phyloP scores from a whole-genome alignment of 805 yeast species.

The Ogataea corticis region DNA sequence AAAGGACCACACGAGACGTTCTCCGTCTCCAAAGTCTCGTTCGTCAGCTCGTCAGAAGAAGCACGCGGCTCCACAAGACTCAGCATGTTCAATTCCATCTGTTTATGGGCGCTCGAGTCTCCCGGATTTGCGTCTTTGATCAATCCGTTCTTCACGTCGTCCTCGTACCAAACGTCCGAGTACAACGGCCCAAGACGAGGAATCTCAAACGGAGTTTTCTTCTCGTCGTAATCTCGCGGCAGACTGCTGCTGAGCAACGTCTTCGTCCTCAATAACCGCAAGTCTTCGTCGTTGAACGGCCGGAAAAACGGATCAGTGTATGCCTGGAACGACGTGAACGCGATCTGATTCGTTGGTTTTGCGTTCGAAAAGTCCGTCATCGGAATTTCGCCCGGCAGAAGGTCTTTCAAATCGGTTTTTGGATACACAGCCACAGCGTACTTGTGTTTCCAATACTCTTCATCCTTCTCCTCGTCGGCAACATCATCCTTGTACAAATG shows the following conservation, averaged over 20 bases:
- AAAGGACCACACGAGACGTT: conserved; percentile 88
- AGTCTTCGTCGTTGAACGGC: conserved; percentile 75
- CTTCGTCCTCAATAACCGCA: conserved; percentile 66
- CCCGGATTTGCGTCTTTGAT: conserved; percentile 17
- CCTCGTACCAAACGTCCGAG: conserved; percentile 83
- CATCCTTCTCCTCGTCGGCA: conserved; percentile 58
- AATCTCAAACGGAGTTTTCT: conserved; percentile 67
- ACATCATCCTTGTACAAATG: conserved; percentile 41
- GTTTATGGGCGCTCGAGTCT: conserved; percentile 21
- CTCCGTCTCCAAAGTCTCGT: conserved; percentile 66
- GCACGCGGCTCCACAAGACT: conserved; percentile 51
- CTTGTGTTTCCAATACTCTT: conserved; percentile 67
- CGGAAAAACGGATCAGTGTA: conserved; percentile 86
- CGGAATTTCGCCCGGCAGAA: conserved; percentile 88
- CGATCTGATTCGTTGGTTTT: conserved; percentile 89
- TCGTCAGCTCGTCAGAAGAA: conserved; percentile 55
- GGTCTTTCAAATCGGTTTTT: conserved; percentile 64
- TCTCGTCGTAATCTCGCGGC: conserved; percentile 59
- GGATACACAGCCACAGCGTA: conserved; percentile 94
- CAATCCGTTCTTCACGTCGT: conserved; percentile 50
- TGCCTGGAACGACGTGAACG: conserved; percentile 81
- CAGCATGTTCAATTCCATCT: conserved; percentile 25
- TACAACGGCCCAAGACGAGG: conserved; percentile 87
- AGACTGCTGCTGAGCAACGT: conserved; percentile 53
- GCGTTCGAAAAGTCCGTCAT: conserved; percentile 80